phyloP scores from a whole-genome alignment of 2,329 filamentous ascomycete genomes.

The Xylariomycetidae sp. region DNA sequence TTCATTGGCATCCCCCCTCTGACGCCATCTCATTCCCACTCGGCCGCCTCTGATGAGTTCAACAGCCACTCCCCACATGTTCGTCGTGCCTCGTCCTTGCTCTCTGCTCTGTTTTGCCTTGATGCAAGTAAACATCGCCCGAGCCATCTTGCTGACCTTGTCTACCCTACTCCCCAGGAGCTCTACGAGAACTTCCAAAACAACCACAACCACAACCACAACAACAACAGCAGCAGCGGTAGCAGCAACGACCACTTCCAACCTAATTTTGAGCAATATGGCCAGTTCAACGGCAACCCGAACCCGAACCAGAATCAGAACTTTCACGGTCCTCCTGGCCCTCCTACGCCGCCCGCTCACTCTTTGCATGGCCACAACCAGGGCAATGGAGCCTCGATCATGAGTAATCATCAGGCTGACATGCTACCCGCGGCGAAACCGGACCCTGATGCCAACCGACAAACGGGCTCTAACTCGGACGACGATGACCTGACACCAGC shows the following conservation, averaged over 20 bases:
- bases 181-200: constrained; percentile 42
- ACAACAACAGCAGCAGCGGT: too few relatives aligned
- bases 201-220: too few relatives aligned
- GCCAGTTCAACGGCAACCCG: constrained; percentile 34
- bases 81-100: constrained; percentile 29
- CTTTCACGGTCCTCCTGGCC: constrained; percentile 45
- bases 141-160: too few relatives aligned
- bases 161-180: constrained; percentile 40
- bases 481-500: constrained; percentile 52
- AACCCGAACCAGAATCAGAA: constrained; percentile 22
- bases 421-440: constrained; percentile 31
- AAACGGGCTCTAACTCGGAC: constrained; percentile 48
- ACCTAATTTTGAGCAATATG: constrained; percentile 39
- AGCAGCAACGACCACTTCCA: constrained; percentile 47
- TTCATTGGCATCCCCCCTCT: constrained; percentile 51
- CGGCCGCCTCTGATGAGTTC: constrained; percentile 51
- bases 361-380: constrained; percentile 20
- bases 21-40: constrained; percentile 53
- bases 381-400: constrained; percentile 12
- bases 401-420: constrained; percentile 24
- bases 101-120: constrained; percentile 1
- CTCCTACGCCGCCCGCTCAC: constrained; percentile 47
- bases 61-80: constrained; percentile 51
- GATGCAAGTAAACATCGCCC: too few relatives aligned
- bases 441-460: constrained; percentile 35